phyloP scores from a whole-genome alignment of 1,284 basidiomycete species.

The Ceratobasidium theobromae region DNA sequence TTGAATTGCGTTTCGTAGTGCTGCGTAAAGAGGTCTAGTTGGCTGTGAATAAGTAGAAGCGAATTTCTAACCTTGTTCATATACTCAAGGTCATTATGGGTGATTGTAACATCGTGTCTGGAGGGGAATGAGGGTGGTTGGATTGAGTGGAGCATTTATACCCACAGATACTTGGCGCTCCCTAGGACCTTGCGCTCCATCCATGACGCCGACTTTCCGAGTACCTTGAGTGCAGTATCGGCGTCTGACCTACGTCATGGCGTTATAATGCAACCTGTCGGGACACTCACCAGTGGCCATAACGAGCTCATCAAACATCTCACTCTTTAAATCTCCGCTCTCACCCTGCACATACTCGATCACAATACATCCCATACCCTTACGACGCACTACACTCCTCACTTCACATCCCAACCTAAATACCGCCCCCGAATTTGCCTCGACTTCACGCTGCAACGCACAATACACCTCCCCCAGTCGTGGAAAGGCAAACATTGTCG shows the following conservation, averaged over 20 bases:
- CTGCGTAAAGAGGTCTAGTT: constrained; percentile 39
- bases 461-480: constrained; percentile 29
- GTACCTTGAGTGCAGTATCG: constrained; percentile 41
- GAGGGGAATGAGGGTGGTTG: not conserved
- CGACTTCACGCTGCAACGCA: constrained; percentile 49
- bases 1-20: constrained; percentile 53
- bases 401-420: constrained; percentile 51
- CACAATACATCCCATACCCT: constrained; percentile 36
- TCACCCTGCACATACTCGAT: constrained; percentile 38
- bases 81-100: constrained; percentile 57
- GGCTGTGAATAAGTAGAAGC: not conserved
- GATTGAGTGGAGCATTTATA: not conserved
- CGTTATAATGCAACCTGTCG: not conserved
- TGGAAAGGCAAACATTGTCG: constrained; percentile 31
- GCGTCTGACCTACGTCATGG: constrained; percentile 38
- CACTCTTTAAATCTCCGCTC: constrained; percentile 36
- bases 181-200: constrained; percentile 61
- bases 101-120: constrained; percentile 56
- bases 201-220: constrained; percentile 55
- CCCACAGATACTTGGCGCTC: constrained; percentile 50
- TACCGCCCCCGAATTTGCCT: constrained; percentile 49
- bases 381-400: constrained; percentile 43
- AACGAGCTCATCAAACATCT: constrained; percentile 22
- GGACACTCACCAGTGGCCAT: constrained; percentile 4
- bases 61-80: constrained; percentile 52